Conservation (phyloP, 305 asterid species). For the Fraxinus baroniana region DNA sequence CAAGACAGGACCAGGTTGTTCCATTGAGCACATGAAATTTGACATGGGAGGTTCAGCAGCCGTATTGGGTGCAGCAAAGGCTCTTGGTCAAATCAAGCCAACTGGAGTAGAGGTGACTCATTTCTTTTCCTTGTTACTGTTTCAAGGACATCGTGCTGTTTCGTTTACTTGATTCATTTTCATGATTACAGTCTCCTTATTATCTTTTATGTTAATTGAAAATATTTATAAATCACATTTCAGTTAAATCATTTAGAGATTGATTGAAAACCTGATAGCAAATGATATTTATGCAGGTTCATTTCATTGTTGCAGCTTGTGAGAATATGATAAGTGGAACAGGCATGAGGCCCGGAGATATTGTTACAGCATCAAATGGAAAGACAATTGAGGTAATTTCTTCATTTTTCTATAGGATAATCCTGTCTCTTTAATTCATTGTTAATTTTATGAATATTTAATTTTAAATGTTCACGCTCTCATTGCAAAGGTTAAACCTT, state of each 20-base stretch:
- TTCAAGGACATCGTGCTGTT: neutral
- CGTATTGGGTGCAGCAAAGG: constrained; percentile 95
- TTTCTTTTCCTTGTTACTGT: constrained; percentile 1
- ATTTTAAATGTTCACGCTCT: neutral
- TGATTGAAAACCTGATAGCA: constrained; percentile 10
- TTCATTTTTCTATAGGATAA: neutral
- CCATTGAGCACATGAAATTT: constrained; percentile 88
- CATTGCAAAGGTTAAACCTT: neutral
- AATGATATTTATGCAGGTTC: constrained; percentile 53
- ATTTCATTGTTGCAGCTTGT: constrained; percentile 88
- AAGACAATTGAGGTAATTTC: constrained; percentile 81
- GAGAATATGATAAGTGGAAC: constrained; percentile 96
- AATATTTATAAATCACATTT: neutral
- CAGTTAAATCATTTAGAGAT: neutral
- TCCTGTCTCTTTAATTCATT: neutral
- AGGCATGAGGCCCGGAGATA: constrained; percentile 91
- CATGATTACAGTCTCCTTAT: neutral
- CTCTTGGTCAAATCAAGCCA: constrained; percentile 91
- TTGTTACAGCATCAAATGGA: constrained; percentile 82
- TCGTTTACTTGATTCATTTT: neutral
- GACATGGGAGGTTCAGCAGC: constrained; percentile 99
- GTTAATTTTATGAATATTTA: neutral
- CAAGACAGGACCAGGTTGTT: constrained; percentile 88
- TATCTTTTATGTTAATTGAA: neutral
- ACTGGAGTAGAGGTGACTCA: constrained; percentile 79